Evolutionary conservation across 2,329 filamentous ascomycete genomes (phyloP), one percentile per base, ranked within the genome.

Genomic region (Apiospora marii): DNA sequence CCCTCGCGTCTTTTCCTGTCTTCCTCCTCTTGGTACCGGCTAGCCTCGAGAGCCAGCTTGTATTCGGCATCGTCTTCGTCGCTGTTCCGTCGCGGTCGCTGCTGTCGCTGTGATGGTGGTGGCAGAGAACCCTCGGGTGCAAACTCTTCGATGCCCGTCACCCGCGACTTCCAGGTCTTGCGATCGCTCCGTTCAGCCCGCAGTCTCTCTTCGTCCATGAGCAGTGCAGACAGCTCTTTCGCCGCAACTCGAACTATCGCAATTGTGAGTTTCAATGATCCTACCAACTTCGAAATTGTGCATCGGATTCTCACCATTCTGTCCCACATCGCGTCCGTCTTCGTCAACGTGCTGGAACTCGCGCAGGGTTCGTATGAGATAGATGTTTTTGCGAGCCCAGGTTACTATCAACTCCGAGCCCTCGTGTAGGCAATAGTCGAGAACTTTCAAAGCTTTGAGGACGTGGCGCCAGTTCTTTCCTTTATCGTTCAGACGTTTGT

Each of bases 401-500:
- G 96, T 98, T 69, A 99, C 96, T 46, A 98, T 94, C 75, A 98
- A 86, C 84, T 98, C 96, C 0, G 95, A 98, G 68, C 96, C 96
- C 83, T 99, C 96, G 82, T 99, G 96, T 72, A 99, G 88, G 84
- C 95, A 98, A 84, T 99, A 99, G 83, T 99, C 96, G 72, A 98
- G 89, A 70, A 99, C 96, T 83, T 99, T 99, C 77, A 99, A 87
- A 58, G 96, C 97, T 85, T 99, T 99, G 73, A 99, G 87, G 16
- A 99, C 96, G 82, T 99, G 96, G 79, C 96, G 92, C 96, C 96
- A 99, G 83, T 99, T 99, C 88, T 98, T 99, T 81, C 96, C 96
- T 84, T 99, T 98, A 84, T 99, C 96, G 80, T 99, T 99, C 80
- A 99, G 87, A 77, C 96, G 93, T 87, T 98, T 98, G 85, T 99